Evolutionary conservation across 768 basidiomycete genomes (phyloP).

Genomic region (Boletus rubropictus): DNA sequence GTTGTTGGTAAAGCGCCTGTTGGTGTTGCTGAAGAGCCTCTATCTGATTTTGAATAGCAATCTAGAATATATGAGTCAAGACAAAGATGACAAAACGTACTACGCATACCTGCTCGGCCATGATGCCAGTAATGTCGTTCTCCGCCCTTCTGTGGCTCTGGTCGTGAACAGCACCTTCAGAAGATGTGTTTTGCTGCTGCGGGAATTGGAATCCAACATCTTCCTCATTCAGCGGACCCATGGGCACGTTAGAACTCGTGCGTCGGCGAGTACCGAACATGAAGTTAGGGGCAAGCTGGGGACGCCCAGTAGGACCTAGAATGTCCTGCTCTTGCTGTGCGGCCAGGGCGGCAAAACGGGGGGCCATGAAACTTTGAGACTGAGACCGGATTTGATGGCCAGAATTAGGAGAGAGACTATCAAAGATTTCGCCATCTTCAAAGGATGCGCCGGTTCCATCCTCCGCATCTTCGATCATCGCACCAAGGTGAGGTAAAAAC

Average conservation of each 20-base stretch:
- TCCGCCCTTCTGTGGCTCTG: constrained; percentile 52
- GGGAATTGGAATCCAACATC: constrained; percentile 81
- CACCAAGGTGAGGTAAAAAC: constrained; percentile 73
- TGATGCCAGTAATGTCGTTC: constrained; percentile 78
- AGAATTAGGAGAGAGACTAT: constrained; percentile 43
- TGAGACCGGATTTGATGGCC: constrained; percentile 69
- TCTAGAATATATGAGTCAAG: constrained; percentile 39
- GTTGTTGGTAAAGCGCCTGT: constrained; percentile 83
- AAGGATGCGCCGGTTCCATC: constrained; percentile 46
- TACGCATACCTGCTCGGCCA: constrained; percentile 84
- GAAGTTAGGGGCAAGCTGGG: constrained; percentile 86
- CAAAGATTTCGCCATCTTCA: constrained; percentile 79
- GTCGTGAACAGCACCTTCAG: constrained; percentile 28
- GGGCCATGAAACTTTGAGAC: constrained; percentile 81
- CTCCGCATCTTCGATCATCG: constrained; percentile 81
- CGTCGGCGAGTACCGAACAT: constrained; percentile 72
- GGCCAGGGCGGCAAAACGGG: constrained; percentile 79
- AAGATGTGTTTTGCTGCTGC: constrained; percentile 47
- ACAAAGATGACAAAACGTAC: neutral
- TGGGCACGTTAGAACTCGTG: constrained; percentile 46
- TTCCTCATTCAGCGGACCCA: constrained; percentile 75
- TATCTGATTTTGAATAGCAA: constrained; percentile 86
- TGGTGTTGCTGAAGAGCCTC: constrained; percentile 88
- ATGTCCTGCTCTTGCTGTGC: constrained; percentile 62
- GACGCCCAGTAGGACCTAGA: constrained; percentile 71